Base-by-base conservation (phyloP, 352 stramenopile species). In the Pythium sp. region DNA sequence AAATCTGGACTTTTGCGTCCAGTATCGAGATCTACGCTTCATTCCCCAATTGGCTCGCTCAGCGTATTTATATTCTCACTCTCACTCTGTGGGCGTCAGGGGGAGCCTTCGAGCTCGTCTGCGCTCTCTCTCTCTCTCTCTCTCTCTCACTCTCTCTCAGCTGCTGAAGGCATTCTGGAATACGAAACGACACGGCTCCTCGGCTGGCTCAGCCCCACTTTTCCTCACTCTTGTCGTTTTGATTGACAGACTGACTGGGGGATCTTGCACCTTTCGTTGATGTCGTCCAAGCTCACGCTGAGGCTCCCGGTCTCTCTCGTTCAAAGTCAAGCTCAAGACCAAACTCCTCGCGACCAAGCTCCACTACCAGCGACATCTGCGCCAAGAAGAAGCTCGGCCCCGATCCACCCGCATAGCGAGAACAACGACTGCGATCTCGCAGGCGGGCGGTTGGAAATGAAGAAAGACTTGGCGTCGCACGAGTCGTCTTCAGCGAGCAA, bases 231-330 rank as follows among this genome's bases (percentile, higher is more conserved):
- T 28, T 57, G 12, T 57, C 12, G 26, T 57, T 57, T 32, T 57
- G 51, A 28, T 28, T 57, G 22, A 57, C 22, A 14, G 9, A 38
- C 15, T 38, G 32, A 30, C 20, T 20, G 30, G 11, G 18, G 6
- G 15, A 22, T 22, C 43, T 24, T 49, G 5, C n/a, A 49, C 34
- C 30, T 41, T 41, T 51, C 43, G 43, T 20, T n/a, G 24, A 68
- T 68, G 63, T 9, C 54, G 6, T 68, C 63, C 53, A 68, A 63
- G 63, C 38, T 62, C 51, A 55, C 62, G 8, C 18, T 56, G n/a
- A 24, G 62, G 30, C 54, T 51, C 3, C 54, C 43, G 47, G 46
- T 26, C 28, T 66, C 46, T 34, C 46, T 14, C 18, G 18, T 12
- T 51, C 43, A 51, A 12, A 7, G 18, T 51, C 43, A 51, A 11